Evolutionary conservation across 2,329 filamentous ascomycete genomes (phyloP).

Genomic region (Berkeleyomyces basicola): DNA sequence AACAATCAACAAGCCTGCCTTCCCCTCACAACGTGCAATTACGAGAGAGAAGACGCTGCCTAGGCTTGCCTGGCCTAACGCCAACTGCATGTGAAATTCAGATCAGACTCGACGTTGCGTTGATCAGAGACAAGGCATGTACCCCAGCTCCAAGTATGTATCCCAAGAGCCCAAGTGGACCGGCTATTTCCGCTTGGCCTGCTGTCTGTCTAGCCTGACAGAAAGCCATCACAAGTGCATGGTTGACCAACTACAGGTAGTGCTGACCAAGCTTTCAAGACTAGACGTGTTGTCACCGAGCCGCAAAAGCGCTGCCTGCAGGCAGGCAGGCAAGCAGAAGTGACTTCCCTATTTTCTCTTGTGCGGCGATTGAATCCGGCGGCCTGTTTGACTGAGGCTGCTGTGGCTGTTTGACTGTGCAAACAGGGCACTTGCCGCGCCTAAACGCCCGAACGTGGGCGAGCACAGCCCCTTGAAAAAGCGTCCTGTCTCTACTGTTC

Average conservation of each 20-base stretch:
- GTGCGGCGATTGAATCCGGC: neutral
- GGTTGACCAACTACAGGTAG: too few species aligned
- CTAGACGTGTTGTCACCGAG: too few species aligned
- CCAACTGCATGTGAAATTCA: neutral
- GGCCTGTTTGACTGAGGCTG: neutral
- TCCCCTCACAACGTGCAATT: neutral
- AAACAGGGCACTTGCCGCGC: neutral
- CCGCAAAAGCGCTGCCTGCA: too few species aligned
- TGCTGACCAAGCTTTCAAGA: too few species aligned
- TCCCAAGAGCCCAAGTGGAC: neutral
- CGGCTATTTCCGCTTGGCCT: neutral
- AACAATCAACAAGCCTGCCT: neutral
- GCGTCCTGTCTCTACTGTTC: neutral
- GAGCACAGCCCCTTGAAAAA: neutral
- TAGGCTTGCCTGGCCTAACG: neutral
- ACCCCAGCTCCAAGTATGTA: neutral
- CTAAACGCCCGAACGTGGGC: neutral
- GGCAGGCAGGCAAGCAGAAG: neutral
- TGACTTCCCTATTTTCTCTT: neutral
- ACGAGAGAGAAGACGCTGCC: neutral
- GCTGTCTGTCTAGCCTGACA: neutral
- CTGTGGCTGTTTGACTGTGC: neutral
- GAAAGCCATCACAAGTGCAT: too few species aligned
- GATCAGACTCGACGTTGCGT: neutral
- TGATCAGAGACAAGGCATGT: neutral